Evolutionary conservation across 1,284 basidiomycete species (phyloP), one percentile per base, ranked within the genome.

Genomic region (Naganishia sp.): DNA sequence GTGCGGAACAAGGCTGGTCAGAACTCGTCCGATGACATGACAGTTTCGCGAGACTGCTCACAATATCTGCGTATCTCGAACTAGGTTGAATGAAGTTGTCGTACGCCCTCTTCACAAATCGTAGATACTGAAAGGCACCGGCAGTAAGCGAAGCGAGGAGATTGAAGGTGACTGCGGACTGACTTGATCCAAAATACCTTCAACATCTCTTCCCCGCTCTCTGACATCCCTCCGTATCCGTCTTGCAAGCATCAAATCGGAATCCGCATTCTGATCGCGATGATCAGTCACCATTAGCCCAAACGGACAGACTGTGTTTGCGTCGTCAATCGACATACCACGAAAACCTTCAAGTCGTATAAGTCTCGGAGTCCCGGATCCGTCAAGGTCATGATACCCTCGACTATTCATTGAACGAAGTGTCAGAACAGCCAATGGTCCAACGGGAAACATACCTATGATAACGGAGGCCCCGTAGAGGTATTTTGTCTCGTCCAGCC

Each of bases 401-500:
- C 94, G 23, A 90, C 88, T 89, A 65, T 45, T 45, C 23, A 6
- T 0, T 4, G 31, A 21, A 25, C 11, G 10, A 7, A 53, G 9
- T 3, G 33, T 31, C 11, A 36, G 18, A 9, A 13, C 36, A 39
- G 7, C 13, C 13, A 9, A 39, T 9, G 36, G 36, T 39, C 36
- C 36, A 23, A 9, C 44, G 13, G 13, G n/a, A n/a, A 15, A 33
- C 76, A 70, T 75, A 89, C 90, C 86, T 69, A 98, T 94, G 72
- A 98, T 90, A 55, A 98, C 90, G n/a, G 89, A 87, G 4, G 94
- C 93, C 1, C 95, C 95, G 77, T 98, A 99, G 0, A 98, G 82
- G 79, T 98, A 96, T 74, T 92, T 90, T 42, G 86, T 90, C 75
- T 95, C 91, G 3, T 86, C 83, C 64, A 90, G 80, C 43, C 95